Evolutionary conservation across 306 rosid species (phyloP), one percentile per base, ranked within the genome.

Genomic region (Lithocarpus polystachyus): DNA sequence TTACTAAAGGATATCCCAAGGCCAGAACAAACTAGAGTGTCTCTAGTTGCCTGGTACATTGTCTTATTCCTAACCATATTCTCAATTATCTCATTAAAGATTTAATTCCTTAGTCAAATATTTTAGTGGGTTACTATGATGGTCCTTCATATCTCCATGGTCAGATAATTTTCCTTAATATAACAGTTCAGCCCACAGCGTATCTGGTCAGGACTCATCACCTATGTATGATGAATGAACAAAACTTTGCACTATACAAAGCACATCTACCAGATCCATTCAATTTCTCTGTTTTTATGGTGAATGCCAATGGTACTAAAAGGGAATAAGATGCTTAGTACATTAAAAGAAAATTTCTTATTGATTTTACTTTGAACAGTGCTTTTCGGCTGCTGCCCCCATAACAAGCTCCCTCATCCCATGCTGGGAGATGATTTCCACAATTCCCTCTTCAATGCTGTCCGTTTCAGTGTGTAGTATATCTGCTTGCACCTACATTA

Each of bases 341-440:
- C 40, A 75, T 67, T 61, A 43, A 62, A 57, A 57, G 22, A 77
- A 40, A 77, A 68, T 20, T 6, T 33, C 33, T 45, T 45, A 68
- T 45, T 77, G 72, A 75, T 56, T 53, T 68, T 78, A 92, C 97
- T 88, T 89, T 64, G 92, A 87, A 79, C 88, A 79, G 82, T 73
- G 70, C 82, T 81, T 94, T 85, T 92, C 90, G 59, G 88, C 85
- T 35, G 97, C 95, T 75, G 95, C 99, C 81, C 99, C 99, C 95
- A 94, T 94, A 55, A 92, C 92, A 74, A 94, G 95, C 71, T 82
- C 89, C 67, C 75, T 84, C 72, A 94, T 89, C 73, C 80, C 73
- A 71, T 71, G 72, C 77, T 43, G 75, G 13, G 89, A 86, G 72
- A 94, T 86, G 71, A 94, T 87, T 78, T 91, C 86, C 71, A 91